A percentile compares a stretch with the other conserved stretches of the same genome.
Evolutionary conservation across 2,329 filamentous ascomycete genomes (phyloP).

Genomic region (Penicillium brasilianum): DNA sequence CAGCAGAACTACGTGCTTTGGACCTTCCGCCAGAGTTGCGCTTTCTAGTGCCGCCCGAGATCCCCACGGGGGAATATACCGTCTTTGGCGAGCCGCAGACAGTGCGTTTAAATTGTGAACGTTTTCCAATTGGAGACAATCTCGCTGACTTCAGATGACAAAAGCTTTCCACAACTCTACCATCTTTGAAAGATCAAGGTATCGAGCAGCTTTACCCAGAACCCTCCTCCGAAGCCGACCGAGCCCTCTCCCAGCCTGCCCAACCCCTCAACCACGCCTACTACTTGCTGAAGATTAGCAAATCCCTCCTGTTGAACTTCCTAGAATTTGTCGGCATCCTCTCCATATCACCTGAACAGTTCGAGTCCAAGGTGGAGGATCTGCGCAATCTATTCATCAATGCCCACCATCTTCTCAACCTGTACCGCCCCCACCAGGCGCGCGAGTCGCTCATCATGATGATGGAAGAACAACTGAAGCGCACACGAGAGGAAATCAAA

Average conservation of each 20-base stretch:
- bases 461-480: conserved; percentile 83
- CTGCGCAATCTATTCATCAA: conserved; percentile 85
- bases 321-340: conserved; percentile 79
- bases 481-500: conserved; percentile 74
- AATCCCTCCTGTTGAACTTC: conserved; percentile 86
- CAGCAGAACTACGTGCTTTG: conserved; percentile 41
- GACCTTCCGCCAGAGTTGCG: conserved; percentile 72
- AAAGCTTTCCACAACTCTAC: conserved; percentile 63
- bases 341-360: conserved; percentile 68
- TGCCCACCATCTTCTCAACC: conserved; percentile 89
- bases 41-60: conserved; percentile 79
- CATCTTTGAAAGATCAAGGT: conserved; percentile 70
- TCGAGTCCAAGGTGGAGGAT: conserved; percentile 74
- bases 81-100: conserved; percentile 73
- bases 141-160: conserved; percentile 9
- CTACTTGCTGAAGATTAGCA: conserved; percentile 76
- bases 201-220: conserved; percentile 72
- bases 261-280: conserved; percentile 57
- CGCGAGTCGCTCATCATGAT: conserved; percentile 82
- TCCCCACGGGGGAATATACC: conserved; percentile 73
- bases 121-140: background rate
- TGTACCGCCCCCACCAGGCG: conserved; percentile 92
- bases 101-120: conserved; percentile 42
- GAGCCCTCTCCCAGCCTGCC: conserved; percentile 34
- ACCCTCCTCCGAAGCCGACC: conserved; percentile 60